Base-by-base conservation (phyloP, 768 basidiomycete genomes). In the Omphalotus guepiniiformis region DNA sequence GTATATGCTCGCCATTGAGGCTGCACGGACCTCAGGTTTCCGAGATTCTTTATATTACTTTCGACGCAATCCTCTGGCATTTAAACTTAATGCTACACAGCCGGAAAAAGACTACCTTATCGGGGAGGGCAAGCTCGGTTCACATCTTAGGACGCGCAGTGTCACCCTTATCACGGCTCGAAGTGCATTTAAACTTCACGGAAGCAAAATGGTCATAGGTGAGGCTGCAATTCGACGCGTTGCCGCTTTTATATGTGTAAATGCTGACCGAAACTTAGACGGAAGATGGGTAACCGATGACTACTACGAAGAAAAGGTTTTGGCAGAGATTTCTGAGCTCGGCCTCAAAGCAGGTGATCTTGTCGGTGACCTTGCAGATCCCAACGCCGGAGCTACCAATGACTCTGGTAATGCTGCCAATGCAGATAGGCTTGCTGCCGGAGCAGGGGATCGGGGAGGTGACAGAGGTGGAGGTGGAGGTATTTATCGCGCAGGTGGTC, bases 31-130 rank as follows among this genome's bases (percentile, higher is more conserved):
- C 7, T 94, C 92, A 16, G 96, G 96, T 3, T 97, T 93, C 68
- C 81, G 93, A 39, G 96, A 98, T 64, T 97, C 96, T 7, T 71
- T 98, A n/a, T 96, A 97, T 66, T 97, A 97, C 66, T 94, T 97
- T 68, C 86, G 96, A 2, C 80, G 93, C 5, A 96, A 95, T 53
- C 81, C 82, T 0, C 81, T 92, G 23, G 87, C 95, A 13, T 75
- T 93, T 72, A 98, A 98, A 65, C 77, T 96, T 50, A 86, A 85
- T 53, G 91, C 92, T 26, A 88, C 85, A 0, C 87, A 92, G 49
- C 75, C 79, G 15, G 96, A 98, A 67, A 96, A 97, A 63, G 92
- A 97, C 55, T 81, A 84, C 51, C 83, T 98, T 56, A 96, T 99
- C 57, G 78, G 82, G 34, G 80, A 80, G 40, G 93, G 93, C 2